Evolutionary conservation across 306 rosid species (phyloP).

Genomic region (Inga leiocalycina): DNA sequence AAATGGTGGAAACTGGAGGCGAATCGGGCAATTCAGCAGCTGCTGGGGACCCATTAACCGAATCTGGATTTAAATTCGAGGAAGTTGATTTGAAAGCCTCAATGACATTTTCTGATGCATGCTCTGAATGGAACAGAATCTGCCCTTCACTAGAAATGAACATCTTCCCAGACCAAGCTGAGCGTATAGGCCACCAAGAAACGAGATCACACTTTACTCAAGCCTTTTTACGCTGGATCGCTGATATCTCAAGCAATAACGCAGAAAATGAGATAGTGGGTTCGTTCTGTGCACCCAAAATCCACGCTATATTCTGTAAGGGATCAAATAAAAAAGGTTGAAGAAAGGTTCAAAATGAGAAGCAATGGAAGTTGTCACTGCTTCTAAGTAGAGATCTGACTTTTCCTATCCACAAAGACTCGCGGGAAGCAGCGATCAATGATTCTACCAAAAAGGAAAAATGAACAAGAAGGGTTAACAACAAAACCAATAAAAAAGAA

Average conservation of each 20-base stretch:
- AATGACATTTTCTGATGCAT: constrained; percentile 39
- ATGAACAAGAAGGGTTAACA: not conserved
- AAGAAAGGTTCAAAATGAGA: not conserved
- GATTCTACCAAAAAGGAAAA: not conserved
- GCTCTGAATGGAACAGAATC: constrained; percentile 52
- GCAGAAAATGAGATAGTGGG: constrained; percentile 5
- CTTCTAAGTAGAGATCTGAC: constrained; percentile 31
- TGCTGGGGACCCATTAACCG: constrained; percentile 44
- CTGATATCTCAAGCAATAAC: not conserved
- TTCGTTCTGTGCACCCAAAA: not conserved
- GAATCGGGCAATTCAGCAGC: constrained; percentile 35
- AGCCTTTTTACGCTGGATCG: constrained; percentile 5
- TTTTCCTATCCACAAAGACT: not conserved
- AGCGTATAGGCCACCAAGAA: constrained; percentile 5
- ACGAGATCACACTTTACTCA: not conserved
- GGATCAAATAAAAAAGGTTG: constrained; percentile 12
- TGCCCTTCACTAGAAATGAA: constrained; percentile 52
- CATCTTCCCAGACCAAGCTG: constrained; percentile 48
- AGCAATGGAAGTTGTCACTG: constrained; percentile 10
- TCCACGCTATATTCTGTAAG: not conserved
- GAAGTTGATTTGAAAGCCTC: constrained; percentile 51
- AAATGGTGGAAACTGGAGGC: constrained; percentile 50
- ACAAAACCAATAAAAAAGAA: not conserved
- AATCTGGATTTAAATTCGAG: constrained; percentile 58
- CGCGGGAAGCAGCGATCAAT: not conserved